phyloP scores from a whole-genome alignment of 441 rosid species.

The Omphalea diandra region DNA sequence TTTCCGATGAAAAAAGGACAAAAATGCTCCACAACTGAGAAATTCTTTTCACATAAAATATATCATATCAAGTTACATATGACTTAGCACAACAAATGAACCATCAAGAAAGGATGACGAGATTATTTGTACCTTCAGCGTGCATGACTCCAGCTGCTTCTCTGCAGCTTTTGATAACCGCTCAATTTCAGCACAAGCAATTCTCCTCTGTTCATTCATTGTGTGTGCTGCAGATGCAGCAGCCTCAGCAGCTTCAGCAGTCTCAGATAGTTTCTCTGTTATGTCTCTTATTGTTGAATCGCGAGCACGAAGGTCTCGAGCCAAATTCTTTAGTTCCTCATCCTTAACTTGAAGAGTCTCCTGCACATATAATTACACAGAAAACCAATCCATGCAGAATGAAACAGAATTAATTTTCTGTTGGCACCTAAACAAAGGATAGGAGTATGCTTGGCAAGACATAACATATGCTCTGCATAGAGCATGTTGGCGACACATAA shows the following conservation, averaged over 20 bases:
- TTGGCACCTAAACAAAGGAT: slow-evolving; percentile 4
- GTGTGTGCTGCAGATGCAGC: slow-evolving; percentile 92
- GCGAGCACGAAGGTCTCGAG: slow-evolving; percentile 85
- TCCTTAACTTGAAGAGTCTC: slow-evolving; percentile 95
- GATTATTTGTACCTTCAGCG: slow-evolving; percentile 48
- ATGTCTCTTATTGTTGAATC: slow-evolving; percentile 88
- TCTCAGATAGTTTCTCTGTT: slow-evolving; percentile 93
- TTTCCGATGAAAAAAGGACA: not conserved
- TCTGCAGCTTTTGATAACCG: slow-evolving; percentile 54
- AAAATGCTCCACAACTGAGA: not conserved
- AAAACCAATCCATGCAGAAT: slow-evolving; percentile 19
- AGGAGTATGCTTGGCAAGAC: slow-evolving; percentile 10
- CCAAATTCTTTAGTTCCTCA: slow-evolving; percentile 90
- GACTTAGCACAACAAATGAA: too few species aligned
- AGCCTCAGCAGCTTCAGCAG: slow-evolving; percentile 98
- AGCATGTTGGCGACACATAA: not conserved
- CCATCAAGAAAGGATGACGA: slow-evolving; percentile 10
- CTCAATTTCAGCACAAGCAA: slow-evolving; percentile 70
- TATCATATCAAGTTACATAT: not conserved
- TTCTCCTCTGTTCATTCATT: slow-evolving; percentile 91
- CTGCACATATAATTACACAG: slow-evolving; percentile 37
- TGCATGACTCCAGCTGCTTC: slow-evolving; percentile 51
- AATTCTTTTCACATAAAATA: not conserved
- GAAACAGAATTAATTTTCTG: slow-evolving; percentile 4
- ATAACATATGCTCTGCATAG: not conserved